Conservation (phyloP, 345 rosid genomes). For the Dovyalis caffra region DNA sequence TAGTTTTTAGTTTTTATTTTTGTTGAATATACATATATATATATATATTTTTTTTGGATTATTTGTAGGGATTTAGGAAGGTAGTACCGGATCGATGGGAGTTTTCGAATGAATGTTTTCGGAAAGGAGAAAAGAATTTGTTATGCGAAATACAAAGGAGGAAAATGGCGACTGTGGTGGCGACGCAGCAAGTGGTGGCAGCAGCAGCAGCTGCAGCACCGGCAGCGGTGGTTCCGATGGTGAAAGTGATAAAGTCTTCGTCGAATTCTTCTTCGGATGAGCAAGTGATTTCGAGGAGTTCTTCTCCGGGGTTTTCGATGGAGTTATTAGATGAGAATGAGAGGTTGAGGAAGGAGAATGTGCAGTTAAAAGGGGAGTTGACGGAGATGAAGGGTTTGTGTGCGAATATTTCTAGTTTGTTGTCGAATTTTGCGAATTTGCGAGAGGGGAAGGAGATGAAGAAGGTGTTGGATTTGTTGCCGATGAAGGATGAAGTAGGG, state of each 20-base stretch:
- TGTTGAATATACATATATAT: no score
- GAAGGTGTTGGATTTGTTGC: background rate
- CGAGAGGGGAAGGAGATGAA: background rate
- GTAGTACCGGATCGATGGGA: constrained; percentile 95
- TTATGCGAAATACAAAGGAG: constrained; percentile 82
- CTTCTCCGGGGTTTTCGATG: constrained; percentile 20
- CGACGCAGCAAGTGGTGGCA: constrained; percentile 10
- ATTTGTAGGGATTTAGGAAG: constrained; percentile 71
- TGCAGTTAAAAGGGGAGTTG: constrained; percentile 31
- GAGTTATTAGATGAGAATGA: constrained; percentile 47
- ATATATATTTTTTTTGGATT: background rate
- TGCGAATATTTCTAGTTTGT: constrained; percentile 28
- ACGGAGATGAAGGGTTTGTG: constrained; percentile 36
- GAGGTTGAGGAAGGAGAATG: constrained; percentile 41
- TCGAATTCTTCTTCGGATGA: constrained; percentile 34
- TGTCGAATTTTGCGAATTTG: constrained; percentile 25
- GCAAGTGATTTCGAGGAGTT: constrained; percentile 23
- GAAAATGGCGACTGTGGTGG: constrained; percentile 33
- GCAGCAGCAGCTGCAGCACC: constrained; percentile 24
- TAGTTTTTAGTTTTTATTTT: background rate
- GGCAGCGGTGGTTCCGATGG: no score
- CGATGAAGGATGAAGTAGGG: constrained; percentile 7
- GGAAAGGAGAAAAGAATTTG: constrained; percentile 67
- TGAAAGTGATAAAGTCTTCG: constrained; percentile 31
- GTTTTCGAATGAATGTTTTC: constrained; percentile 75